Base-by-base conservation (phyloP, 1,284 basidiomycete species). In the Ganoderma lucidum region DNA sequence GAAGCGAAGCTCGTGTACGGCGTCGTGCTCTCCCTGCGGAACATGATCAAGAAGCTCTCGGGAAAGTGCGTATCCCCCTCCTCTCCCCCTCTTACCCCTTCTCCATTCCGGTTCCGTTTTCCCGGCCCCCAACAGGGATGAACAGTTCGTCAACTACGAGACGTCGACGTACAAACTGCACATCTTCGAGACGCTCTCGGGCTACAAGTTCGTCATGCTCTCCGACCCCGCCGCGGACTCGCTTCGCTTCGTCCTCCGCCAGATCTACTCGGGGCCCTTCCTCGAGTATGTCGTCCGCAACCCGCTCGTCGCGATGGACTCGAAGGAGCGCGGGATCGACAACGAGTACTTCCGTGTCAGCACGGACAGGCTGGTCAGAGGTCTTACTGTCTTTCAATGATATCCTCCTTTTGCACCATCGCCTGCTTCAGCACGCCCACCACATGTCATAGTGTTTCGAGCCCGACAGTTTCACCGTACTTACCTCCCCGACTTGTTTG, bases 1-100 rank as follows among this genome's bases (percentile, higher is more conserved):
- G 97, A 99, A 81, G 93, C 94, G 1, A 99, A 99, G 81, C 88
- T 99, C 65, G 96, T 99, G 0, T 99, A 99, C 78, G 98, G 98
- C 70, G 94, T 99, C 58, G 88, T 99, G 23, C 85, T 98, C 65
- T 97, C 96, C 8, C 80, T 99, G 73, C 84, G 96, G 66, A 97
- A 96, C 80, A 97, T 99, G 95, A 87, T 97, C 78, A 97, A 93
- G 84, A 99, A 98, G 82, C 81, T 99, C 15, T 94, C 95, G 23
- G 92, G 93, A 75, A 88, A 90, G 95, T 95, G 77, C 77, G 83
- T 81, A 14, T 68, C 65, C 53, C 3, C 35, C 60, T 67, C 62
- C 30, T 30, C 45, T 65, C 3, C n/a, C 62, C 39, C 63, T 30
- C n/a, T 2, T 41, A n/a, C 56, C 41, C 15, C n/a, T 48, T 63